These are phyloP conservation scores for Dianthus caryophyllus DNA, from an alignment of 148 eudicot genomes.

Conservation along the genomic window DNA sequence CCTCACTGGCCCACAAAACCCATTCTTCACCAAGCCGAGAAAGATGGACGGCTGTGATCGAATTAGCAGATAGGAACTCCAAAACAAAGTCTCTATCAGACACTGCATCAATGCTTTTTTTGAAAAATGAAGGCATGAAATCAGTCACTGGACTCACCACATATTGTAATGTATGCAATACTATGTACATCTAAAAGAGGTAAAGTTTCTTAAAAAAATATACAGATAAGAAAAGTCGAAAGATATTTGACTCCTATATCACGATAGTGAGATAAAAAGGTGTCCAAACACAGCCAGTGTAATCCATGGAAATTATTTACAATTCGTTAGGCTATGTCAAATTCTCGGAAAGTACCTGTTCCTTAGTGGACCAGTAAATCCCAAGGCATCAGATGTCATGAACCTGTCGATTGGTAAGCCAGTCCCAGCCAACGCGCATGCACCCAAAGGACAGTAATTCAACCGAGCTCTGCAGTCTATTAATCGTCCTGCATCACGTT, in stretches of 20 bases:
- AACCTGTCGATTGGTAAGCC: slow-evolving; percentile 96
- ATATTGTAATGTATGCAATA: background rate
- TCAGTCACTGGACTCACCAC: slow-evolving; percentile 11
- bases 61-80: slow-evolving; percentile 92
- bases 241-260: background rate
- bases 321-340: background rate
- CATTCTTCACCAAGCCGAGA: slow-evolving; percentile 99
- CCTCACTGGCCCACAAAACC: slow-evolving; percentile 98
- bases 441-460: slow-evolving; percentile 94
- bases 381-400: slow-evolving; percentile 85
- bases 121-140: slow-evolving; percentile 24
- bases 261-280: background rate
- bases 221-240: too few relatives aligned
- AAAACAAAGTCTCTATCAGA: slow-evolving; percentile 93
- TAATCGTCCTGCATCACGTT: slow-evolving; percentile 93
- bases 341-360: slow-evolving; percentile 57
- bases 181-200: slow-evolving; percentile 7
- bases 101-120: slow-evolving; percentile 96
- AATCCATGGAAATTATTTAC: background rate
- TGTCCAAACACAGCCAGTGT: background rate
- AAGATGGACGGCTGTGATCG: slow-evolving; percentile 87
- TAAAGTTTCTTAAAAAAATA: too few relatives aligned
- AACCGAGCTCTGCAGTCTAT: slow-evolving; percentile 75
- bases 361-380: slow-evolving; percentile 84
- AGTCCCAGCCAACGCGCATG: slow-evolving; percentile 98